A percentile compares a stretch with the other conserved stretches of the same genome.
phyloP scores from a whole-genome alignment of 1,284 basidiomycete genomes.

The Apiotrichum brassicae region DNA sequence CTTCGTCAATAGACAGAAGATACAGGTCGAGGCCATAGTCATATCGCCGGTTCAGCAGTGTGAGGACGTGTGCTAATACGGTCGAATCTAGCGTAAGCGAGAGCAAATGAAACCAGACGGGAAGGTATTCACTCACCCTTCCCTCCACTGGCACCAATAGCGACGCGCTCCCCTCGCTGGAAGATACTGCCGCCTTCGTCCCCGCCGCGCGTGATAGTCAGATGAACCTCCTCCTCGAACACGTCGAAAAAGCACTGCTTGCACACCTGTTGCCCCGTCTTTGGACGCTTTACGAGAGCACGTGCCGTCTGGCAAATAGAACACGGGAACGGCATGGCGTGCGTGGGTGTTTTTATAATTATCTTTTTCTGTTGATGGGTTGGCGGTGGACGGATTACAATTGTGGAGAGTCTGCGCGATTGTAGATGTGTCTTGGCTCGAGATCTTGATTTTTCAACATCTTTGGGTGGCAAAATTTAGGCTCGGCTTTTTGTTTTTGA shows the following conservation, averaged over 20 bases:
- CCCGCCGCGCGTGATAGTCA: constrained; percentile 60
- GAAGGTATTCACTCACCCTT: constrained; percentile 78
- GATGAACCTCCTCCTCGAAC: constrained; percentile 97
- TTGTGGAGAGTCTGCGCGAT: no score
- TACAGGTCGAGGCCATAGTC: constrained; percentile 87
- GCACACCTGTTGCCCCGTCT: constrained; percentile 96
- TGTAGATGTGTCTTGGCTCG: no score
- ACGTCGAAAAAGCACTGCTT: constrained; percentile 92
- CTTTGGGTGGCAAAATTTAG: no score
- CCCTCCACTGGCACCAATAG: constrained; percentile 95
- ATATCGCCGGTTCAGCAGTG: constrained; percentile 87
- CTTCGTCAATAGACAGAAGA: constrained; percentile 95
- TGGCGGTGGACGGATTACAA: no score
- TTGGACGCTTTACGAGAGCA: constrained; percentile 88
- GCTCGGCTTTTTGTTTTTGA: no score
- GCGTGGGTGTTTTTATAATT: no score
- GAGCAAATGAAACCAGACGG: not conserved
- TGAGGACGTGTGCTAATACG: constrained; percentile 95
- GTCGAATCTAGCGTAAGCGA: constrained; percentile 72
- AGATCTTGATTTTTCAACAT: no score
- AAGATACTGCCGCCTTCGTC: constrained; percentile 67
- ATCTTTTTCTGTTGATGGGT: no score
- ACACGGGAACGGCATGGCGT: constrained; percentile 43
- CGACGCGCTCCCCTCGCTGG: constrained; percentile 84
- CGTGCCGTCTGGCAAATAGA: constrained; percentile 64